phyloP scores from a whole-genome alignment of 1,139 yeast genomes.

The Pichia sp. region DNA sequence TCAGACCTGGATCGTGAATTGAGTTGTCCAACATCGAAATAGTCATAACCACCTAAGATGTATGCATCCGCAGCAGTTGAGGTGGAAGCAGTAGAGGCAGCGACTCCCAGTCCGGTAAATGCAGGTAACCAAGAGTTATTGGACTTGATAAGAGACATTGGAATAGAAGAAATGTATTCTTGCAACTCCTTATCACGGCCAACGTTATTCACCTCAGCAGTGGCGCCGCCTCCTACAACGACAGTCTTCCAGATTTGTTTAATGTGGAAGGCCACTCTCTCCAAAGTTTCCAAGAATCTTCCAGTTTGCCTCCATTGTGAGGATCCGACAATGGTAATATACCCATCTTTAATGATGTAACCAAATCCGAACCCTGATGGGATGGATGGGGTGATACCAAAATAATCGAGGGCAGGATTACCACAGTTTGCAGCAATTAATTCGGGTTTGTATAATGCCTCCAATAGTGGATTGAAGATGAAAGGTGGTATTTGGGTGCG shows the following conservation, averaged over 20 bases:
- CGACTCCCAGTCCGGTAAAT: background rate
- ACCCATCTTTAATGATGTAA: conserved; percentile 62
- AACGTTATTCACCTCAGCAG: conserved; percentile 6
- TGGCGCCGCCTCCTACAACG: no score
- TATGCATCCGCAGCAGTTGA: conserved; percentile 15
- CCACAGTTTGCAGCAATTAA: conserved; percentile 59
- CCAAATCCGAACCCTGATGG: conserved; percentile 76
- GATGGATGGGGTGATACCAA: conserved; percentile 72
- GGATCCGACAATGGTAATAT: conserved; percentile 53
- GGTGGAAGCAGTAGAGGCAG: background rate
- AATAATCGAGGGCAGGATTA: conserved; percentile 63
- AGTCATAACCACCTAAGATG: conserved; percentile 64
- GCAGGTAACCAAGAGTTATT: conserved; percentile 20
- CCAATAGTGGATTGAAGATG: conserved; percentile 27
- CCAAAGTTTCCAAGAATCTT: conserved; percentile 56
- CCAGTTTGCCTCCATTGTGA: conserved; percentile 72
- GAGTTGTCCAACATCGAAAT: conserved; percentile 62
- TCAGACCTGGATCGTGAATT: conserved; percentile 30
- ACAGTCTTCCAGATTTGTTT: conserved; percentile 37
- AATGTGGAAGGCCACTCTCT: conserved; percentile 51
- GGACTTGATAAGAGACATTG: conserved; percentile 25
- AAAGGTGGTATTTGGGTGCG: conserved; percentile 32
- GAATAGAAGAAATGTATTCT: conserved; percentile 22
- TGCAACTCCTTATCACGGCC: conserved; percentile 21
- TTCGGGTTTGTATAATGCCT: conserved; percentile 31